Evolutionary conservation across 345 rosid genomes (phyloP).

Genomic region (sweet orange (Citrus sinensis)): DNA sequence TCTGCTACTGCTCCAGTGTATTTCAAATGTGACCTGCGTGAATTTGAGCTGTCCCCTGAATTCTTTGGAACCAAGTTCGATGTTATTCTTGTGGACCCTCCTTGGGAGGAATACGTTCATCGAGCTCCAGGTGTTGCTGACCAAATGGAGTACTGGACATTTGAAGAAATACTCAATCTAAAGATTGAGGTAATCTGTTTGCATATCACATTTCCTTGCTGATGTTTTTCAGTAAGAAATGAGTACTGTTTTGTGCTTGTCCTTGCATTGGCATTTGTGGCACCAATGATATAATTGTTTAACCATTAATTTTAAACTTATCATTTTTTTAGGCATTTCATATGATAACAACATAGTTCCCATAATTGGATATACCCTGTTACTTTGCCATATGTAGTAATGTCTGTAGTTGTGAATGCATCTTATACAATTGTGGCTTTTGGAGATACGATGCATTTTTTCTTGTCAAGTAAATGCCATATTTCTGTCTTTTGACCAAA

Average conservation of each 20-base stretch:
- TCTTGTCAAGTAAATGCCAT: not conserved
- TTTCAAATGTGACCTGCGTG: constrained; percentile 70
- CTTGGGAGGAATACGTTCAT: constrained; percentile 99
- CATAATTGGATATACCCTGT: not conserved
- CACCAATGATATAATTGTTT: not conserved
- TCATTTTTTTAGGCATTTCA: not conserved
- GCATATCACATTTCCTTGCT: constrained; percentile 3
- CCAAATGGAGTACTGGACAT: constrained; percentile 96
- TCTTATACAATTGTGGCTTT: not conserved
- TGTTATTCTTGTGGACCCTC: constrained; percentile 97
- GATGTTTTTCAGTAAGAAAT: not conserved
- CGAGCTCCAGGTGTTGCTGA: constrained; percentile 99
- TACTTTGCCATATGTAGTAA: not conserved
- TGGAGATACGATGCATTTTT: not conserved
- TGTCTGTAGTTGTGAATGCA: not conserved
- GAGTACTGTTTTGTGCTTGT: constrained; percentile 6
- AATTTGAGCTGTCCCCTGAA: constrained; percentile 87
- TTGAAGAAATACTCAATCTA: constrained; percentile 89
- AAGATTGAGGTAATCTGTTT: constrained; percentile 75
- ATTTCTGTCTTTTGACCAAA: not conserved
- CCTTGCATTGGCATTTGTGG: not conserved
- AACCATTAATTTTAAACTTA: not conserved
- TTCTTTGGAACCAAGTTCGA: constrained; percentile 95
- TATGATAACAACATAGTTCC: not conserved
- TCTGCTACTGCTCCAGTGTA: constrained; percentile 97